These are phyloP conservation scores for Zygoascus flipseniorum DNA, from an alignment of 805 yeast genomes.

Conservation along the genomic window DNA sequence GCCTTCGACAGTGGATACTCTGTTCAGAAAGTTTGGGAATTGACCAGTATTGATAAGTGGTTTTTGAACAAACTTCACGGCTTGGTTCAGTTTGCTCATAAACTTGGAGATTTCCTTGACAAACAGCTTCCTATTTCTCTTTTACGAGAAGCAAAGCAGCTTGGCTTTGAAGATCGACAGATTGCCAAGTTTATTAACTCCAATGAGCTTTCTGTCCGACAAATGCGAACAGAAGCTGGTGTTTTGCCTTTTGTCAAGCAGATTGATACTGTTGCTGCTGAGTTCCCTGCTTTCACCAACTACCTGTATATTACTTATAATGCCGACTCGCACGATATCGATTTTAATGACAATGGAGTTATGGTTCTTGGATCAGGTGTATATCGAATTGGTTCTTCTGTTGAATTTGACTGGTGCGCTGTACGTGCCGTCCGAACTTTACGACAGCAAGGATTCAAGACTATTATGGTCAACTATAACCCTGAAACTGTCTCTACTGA, in stretches of 20 bases:
- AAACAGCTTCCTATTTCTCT: slow-evolving; percentile 49
- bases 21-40: slow-evolving; percentile 83
- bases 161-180: slow-evolving; percentile 96
- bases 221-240: slow-evolving; percentile 78
- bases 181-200: slow-evolving; percentile 82
- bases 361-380: slow-evolving; percentile 98
- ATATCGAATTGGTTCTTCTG: slow-evolving; percentile 97
- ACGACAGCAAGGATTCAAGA: slow-evolving; percentile 76
- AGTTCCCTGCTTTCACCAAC: slow-evolving; percentile 94
- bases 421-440: slow-evolving; percentile 93
- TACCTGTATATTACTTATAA: slow-evolving; percentile 92
- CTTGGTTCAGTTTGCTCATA: slow-evolving; percentile 62
- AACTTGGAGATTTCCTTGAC: slow-evolving; percentile 24
- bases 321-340: slow-evolving; percentile 78
- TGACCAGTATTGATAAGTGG: slow-evolving; percentile 94
- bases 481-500: slow-evolving; percentile 99
- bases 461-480: slow-evolving; percentile 95
- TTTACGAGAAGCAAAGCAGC: slow-evolving; percentile 83
- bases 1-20: slow-evolving; percentile 84
- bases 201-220: slow-evolving; percentile 87
- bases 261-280: slow-evolving; percentile 98
- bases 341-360: slow-evolving; percentile 86
- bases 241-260: slow-evolving; percentile 90
- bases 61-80: slow-evolving; percentile 79
- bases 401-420: slow-evolving; percentile 99